Evolutionary conservation across 768 basidiomycete species (phyloP).

Genomic region (Amanita molliuscula): DNA sequence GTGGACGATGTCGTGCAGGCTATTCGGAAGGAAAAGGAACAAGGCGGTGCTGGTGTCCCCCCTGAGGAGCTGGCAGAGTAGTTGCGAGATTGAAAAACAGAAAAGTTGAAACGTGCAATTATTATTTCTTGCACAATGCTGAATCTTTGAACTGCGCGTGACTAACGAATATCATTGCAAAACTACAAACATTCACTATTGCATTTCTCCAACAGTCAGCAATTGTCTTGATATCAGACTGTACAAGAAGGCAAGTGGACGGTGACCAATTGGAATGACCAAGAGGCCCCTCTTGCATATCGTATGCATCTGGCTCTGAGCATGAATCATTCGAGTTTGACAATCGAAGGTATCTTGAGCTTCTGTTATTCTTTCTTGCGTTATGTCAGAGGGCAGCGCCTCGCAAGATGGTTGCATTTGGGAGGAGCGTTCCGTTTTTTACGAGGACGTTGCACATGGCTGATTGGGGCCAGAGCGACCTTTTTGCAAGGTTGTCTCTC

Average conservation of each 20-base stretch:
- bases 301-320: too few species aligned
- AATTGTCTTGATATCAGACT: not conserved
- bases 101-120: not conserved
- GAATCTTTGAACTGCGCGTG: not conserved
- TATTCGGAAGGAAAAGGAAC: conserved; percentile 63
- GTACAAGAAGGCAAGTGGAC: too few species aligned
- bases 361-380: too few species aligned
- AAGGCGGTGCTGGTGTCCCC: conserved; percentile 15
- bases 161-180: not conserved
- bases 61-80: conserved; percentile 9
- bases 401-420: not conserved
- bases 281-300: too few species aligned
- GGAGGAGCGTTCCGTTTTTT: too few species aligned
- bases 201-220: not conserved
- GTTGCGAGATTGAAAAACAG: not conserved
- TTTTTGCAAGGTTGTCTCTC: too few species aligned
- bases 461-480: too few species aligned
- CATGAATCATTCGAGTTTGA: too few species aligned
- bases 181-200: not conserved
- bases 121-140: not conserved
- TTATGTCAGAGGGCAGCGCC: too few species aligned
- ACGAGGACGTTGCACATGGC: too few species aligned
- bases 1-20: conserved; percentile 94
- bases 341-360: too few species aligned
- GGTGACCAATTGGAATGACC: not conserved